These are phyloP conservation scores for Chaetomium tenue DNA, from an alignment of 495 filamentous ascomycete genomes.

Conservation along the genomic window DNA sequence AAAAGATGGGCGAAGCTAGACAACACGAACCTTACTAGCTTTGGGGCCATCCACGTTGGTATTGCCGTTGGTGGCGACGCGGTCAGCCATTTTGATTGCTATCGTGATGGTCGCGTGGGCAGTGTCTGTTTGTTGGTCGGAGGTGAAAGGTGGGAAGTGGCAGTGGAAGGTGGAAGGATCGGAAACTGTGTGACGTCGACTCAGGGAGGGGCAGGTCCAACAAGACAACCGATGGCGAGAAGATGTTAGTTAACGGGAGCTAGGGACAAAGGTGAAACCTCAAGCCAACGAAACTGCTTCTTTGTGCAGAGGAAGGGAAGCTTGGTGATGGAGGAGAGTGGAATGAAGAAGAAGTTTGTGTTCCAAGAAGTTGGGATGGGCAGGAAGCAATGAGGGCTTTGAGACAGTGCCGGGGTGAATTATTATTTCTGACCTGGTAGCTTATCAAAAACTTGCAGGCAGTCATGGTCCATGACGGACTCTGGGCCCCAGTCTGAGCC, in stretches of 20 bases:
- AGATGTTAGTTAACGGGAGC: background rate
- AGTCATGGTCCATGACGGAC: slow-evolving; percentile 9
- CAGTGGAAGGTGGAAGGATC: background rate
- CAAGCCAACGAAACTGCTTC: background rate
- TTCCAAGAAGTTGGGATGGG: slow-evolving; percentile 10
- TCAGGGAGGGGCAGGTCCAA: slow-evolving; percentile 6
- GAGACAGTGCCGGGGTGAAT: slow-evolving; percentile 13
- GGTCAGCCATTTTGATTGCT: slow-evolving; percentile 37
- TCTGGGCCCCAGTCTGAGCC: no score
- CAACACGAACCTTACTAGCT: slow-evolving; percentile 48
- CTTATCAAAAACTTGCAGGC: slow-evolving; percentile 19
- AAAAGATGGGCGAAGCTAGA: slow-evolving; percentile 2
- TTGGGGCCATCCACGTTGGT: slow-evolving; percentile 41
- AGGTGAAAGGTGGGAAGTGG: background rate
- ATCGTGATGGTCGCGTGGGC: slow-evolving; percentile 18
- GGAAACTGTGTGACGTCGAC: slow-evolving; percentile 17
- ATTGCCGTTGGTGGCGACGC: slow-evolving; percentile 32
- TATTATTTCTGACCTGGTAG: slow-evolving; percentile 4
- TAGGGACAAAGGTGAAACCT: background rate
- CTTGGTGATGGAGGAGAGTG: slow-evolving; percentile 4
- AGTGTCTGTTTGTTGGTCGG: slow-evolving; percentile 1
- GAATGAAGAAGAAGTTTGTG: slow-evolving; percentile 1
- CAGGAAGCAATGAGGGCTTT: slow-evolving; percentile 18
- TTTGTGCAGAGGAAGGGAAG: slow-evolving; percentile 1
- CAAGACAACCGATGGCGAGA: background rate